Percentiles rank a stretch among this genome's conserved stretches.
These are phyloP conservation scores for Sodiomyces alkalinus DNA, from an alignment of 2,329 filamentous ascomycete species.

Conservation along the genomic window DNA sequence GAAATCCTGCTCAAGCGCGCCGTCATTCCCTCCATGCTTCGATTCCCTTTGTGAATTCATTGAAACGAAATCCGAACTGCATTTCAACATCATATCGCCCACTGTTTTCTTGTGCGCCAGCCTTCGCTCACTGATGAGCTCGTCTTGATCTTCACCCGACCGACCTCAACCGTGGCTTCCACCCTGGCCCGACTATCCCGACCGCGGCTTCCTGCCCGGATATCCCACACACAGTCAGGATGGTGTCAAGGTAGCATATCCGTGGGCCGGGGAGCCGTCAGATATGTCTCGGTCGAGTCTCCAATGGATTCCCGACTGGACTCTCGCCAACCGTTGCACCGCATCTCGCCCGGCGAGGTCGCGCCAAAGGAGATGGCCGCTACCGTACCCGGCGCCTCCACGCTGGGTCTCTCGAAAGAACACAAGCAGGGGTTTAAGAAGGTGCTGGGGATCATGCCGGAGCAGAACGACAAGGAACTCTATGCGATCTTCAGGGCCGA, in stretches of 20 bases:
- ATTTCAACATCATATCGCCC: too few species aligned
- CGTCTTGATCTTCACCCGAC: too few species aligned
- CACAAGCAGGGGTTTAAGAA: constrained; percentile 2
- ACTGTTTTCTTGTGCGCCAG: too few species aligned
- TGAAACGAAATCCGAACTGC: too few species aligned
- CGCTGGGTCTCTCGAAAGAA: constrained; percentile 3
- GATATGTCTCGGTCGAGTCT: constrained; percentile 11
- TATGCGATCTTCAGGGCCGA: constrained; percentile 10
- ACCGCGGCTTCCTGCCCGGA: constrained; percentile 27
- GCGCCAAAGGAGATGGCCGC: constrained; percentile 10
- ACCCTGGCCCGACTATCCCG: constrained; percentile 19
- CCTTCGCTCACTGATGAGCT: too few species aligned
- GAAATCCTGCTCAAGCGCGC: too few species aligned
- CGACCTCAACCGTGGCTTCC: constrained; percentile 7
- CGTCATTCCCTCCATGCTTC: too few species aligned
- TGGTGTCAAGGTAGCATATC: constrained; percentile 24
- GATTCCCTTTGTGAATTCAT: too few species aligned
- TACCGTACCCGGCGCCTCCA: constrained; percentile 9
- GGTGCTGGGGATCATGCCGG: constrained; percentile 6
- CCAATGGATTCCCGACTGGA: constrained; percentile 10
- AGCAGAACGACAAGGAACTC: constrained; percentile 5
- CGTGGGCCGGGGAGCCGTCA: constrained; percentile 21
- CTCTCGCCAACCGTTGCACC: constrained; percentile 2
- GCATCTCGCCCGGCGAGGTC: constrained; percentile 5
- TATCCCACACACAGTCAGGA: constrained; percentile 19